Evolutionary conservation across 371 early-diverging fungal species (phyloP).

Genomic region (Mortierella sp.): DNA sequence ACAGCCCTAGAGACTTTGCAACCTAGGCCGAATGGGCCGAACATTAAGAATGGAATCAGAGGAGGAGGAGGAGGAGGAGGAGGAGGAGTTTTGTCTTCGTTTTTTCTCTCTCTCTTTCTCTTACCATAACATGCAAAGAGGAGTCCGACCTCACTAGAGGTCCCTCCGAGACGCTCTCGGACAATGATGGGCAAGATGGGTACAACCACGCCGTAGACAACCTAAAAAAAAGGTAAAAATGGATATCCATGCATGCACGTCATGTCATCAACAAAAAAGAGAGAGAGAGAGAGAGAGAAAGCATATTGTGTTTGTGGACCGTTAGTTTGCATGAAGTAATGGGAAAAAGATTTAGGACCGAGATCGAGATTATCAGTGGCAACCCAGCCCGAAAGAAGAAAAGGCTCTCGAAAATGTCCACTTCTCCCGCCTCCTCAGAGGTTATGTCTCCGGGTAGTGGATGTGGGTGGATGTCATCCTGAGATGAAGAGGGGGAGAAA

Average conservation of each 20-base stretch:
- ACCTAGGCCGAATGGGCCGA: too few species aligned
- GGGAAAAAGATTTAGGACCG: background rate
- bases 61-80: background rate
- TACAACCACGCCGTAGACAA: slow-evolving; percentile 85
- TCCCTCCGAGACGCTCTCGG: slow-evolving; percentile 67
- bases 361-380: background rate
- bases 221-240: slow-evolving; percentile 61
- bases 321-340: background rate
- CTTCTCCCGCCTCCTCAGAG: background rate
- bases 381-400: too few species aligned
- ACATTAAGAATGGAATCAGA: too few species aligned
- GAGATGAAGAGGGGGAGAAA: background rate
- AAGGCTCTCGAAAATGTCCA: background rate
- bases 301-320: background rate
- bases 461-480: background rate
- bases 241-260: background rate
- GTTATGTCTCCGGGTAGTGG: background rate
- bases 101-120: background rate
- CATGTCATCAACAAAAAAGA: background rate
- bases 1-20: too few species aligned
- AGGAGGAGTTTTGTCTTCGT: too few species aligned
- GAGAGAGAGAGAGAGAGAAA: background rate
- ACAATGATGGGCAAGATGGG: slow-evolving; percentile 86
- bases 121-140: slow-evolving; percentile 85
- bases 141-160: slow-evolving; percentile 76